phyloP scores from a whole-genome alignment of 108 stramenopile genomes.

The Hondaea fermentalgiana region DNA sequence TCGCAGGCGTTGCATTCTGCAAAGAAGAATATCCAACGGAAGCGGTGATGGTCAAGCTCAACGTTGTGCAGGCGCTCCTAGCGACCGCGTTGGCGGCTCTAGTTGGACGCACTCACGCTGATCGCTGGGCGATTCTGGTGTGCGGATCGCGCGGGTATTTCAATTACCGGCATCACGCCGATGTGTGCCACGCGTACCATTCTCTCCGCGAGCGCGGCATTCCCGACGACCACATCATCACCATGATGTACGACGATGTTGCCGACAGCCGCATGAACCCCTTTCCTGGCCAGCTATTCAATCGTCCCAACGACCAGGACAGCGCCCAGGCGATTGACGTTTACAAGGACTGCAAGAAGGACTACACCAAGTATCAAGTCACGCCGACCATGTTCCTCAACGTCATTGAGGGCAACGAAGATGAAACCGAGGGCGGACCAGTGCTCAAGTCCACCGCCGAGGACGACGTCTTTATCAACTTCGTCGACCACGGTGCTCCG shows the following conservation, averaged over 20 bases:
- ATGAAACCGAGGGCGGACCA: conserved; percentile 17
- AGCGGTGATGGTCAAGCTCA: no score
- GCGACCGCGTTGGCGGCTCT: background rate
- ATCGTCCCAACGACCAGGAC: conserved; percentile 23
- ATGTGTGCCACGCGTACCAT: conserved; percentile 35
- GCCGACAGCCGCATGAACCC: conserved; percentile 29
- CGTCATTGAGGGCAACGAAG: conserved; percentile 33
- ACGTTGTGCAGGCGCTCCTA: no score
- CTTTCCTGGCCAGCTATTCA: conserved; percentile 33
- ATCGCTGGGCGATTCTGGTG: background rate
- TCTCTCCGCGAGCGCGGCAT: conserved; percentile 28
- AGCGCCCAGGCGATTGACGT: conserved; percentile 30
- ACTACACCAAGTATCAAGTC: conserved; percentile 30
- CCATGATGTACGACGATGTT: conserved; percentile 38
- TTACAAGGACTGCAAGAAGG: conserved; percentile 13
- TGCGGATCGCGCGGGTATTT: conserved; percentile 1
- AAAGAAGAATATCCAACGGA: no score
- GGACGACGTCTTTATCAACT: conserved; percentile 39
- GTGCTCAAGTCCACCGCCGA: conserved; percentile 29
- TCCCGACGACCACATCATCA: conserved; percentile 27
- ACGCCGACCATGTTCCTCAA: conserved; percentile 28
- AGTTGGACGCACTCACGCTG: background rate
- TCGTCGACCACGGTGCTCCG: conserved; percentile 38
- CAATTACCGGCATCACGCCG: conserved; percentile 22
- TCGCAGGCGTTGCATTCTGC: no score